phyloP scores from a whole-genome alignment of 345 rosid species.

The Erysimum cheiranthoides region DNA sequence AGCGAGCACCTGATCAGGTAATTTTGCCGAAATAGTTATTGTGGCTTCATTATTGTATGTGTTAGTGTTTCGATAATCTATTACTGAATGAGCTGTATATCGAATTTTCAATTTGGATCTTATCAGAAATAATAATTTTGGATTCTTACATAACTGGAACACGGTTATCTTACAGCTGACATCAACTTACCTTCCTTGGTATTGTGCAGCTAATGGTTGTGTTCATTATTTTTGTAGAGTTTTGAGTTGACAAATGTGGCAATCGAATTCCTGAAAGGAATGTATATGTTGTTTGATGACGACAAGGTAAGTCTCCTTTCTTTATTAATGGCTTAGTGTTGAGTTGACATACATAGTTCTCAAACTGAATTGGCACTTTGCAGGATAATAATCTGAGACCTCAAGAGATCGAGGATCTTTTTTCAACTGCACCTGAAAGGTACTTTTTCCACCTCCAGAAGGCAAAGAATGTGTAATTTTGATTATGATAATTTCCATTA shows the following conservation, averaged over 20 bases:
- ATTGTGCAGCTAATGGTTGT: slow-evolving; percentile 28
- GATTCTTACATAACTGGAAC: slow-evolving; percentile 3
- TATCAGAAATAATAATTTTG: background rate
- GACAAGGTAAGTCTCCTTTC: slow-evolving; percentile 63
- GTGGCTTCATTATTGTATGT: slow-evolving; percentile 8
- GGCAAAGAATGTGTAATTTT: background rate
- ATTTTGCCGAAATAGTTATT: slow-evolving; percentile 1
- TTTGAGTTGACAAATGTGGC: slow-evolving; percentile 88
- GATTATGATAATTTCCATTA: slow-evolving; percentile 12
- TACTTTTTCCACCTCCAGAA: slow-evolving; percentile 36
- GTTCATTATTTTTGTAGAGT: slow-evolving; percentile 59
- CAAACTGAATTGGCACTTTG: slow-evolving; percentile 42
- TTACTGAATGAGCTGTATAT: slow-evolving; percentile 15
- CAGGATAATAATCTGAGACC: slow-evolving; percentile 89
- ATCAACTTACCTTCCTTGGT: slow-evolving; percentile 1
- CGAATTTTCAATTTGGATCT: background rate
- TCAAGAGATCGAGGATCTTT: slow-evolving; percentile 81
- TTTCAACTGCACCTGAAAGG: slow-evolving; percentile 98
- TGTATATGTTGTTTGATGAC: slow-evolving; percentile 70
- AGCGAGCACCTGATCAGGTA: slow-evolving; percentile 92
- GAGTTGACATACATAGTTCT: slow-evolving; percentile 21
- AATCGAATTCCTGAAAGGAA: slow-evolving; percentile 72
- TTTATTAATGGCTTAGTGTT: slow-evolving; percentile 11
- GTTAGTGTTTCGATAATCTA: slow-evolving; percentile 3
- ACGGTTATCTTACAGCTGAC: slow-evolving; percentile 6